Percentiles rank a stretch among this genome's conserved stretches.
Conservation (phyloP, 257 asterid genomes). For the Solanum chiquidenum region DNA sequence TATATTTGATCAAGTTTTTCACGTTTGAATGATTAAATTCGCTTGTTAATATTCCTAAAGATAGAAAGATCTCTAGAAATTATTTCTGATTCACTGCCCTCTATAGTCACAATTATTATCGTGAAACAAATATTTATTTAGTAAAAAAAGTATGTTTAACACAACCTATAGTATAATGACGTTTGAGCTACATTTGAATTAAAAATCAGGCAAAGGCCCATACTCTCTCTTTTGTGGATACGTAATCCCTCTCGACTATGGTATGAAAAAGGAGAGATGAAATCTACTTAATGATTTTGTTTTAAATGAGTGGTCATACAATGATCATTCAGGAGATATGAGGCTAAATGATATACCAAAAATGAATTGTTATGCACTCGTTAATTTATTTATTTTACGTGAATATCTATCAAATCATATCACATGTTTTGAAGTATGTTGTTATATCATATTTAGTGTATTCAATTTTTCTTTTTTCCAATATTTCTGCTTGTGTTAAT, state of each 20-base stretch:
- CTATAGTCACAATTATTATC: too few relatives aligned
- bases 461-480: rapidly evolving
- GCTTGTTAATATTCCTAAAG: background rate
- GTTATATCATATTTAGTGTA: background rate
- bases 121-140: too few relatives aligned
- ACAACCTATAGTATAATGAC: background rate
- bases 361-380: rapidly evolving
- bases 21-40: background rate
- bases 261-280: background rate
- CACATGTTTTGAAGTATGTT: background rate
- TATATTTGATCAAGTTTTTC: background rate
- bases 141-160: background rate
- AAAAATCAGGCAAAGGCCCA: background rate
- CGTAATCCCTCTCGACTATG: background rate
- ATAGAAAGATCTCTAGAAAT: background rate
- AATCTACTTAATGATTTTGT: background rate
- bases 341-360: rapidly evolving
- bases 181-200: background rate
- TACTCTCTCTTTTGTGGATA: background rate
- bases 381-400: rapidly evolving
- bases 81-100: rapidly evolving
- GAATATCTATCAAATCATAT: background rate
- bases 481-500: background rate
- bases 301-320: background rate
- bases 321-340: background rate